phyloP scores from a whole-genome alignment of 2,329 filamentous ascomycete species.

The Ploettnerulaceae sp. region DNA sequence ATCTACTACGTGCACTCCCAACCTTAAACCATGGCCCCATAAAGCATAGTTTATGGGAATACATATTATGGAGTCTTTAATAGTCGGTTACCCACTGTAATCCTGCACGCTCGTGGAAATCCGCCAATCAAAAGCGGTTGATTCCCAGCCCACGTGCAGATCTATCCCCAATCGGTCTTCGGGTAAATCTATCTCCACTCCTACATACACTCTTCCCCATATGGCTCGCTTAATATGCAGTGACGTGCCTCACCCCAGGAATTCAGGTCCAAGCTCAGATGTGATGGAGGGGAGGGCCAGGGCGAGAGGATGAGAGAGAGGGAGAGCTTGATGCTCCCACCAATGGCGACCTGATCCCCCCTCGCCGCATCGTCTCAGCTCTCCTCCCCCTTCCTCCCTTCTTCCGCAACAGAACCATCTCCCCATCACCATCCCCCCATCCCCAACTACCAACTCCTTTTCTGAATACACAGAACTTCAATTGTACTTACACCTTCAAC shows the following conservation, averaged over 20 bases:
- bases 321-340: neutral
- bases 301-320: neutral
- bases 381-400: neutral
- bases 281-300: neutral
- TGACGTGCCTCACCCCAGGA: conserved; percentile 8
- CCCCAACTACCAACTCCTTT: neutral
- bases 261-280: conserved; percentile 9
- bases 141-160: conserved; percentile 5
- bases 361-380: conserved; percentile 1
- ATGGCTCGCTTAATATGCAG: neutral
- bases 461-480: neutral
- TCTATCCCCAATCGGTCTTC: conserved; percentile 1
- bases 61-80: too few species aligned
- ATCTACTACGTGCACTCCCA: too few species aligned
- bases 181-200: neutral
- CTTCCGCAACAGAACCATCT: neutral
- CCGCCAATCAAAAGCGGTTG: neutral
- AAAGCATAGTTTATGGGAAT: too few species aligned
- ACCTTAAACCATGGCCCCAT: too few species aligned
- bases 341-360: conserved; percentile 1
- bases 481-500: neutral
- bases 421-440: neutral
- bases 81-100: neutral
- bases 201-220: neutral
- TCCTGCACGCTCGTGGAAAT: neutral